Evolutionary conservation across 2,329 filamentous ascomycete genomes (phyloP), one percentile per base, ranked within the genome.

Genomic region (Fusarium temperatum): DNA sequence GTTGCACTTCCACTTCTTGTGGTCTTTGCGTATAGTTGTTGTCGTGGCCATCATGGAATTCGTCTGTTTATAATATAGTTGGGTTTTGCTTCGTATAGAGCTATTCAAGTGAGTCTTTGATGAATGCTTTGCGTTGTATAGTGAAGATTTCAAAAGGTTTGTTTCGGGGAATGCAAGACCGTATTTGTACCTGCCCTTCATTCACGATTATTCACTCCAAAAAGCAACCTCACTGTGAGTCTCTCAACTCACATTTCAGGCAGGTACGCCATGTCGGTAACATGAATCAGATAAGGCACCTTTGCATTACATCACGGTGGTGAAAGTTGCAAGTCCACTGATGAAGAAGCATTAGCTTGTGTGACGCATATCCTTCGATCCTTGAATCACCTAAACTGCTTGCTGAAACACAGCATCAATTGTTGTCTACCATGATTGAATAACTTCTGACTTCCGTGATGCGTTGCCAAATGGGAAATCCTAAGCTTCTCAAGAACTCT

Each of bases 1-100:
- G 12, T 66, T 65, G 13, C 63, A 66, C 15, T 58, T 66, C 63
- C 63, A 66, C 42, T 66, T 66, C 30, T 66, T 66, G 61, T 66
- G 63, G 36, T 66, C 63, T 30, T 60, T 63, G 9, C 60, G 53
- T 9, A 38, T 4, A 0, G n/a, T 35, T 3, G 58, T 56, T 6
- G 53, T 44, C 1, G 32, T 18, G 15, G 53, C 17, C 60, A 63
- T 63, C 2, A 0, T 22, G 14, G 1, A 14, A 12, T 6, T 24
- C 5, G 28, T 20, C 11, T 18, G 14, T 6, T 6, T 41, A 3
- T 38, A 5, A 20, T 1, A 6, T 22, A 1, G 4, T 24, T 24
- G 1, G 12, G 0, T 35, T 24, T 2, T 20, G 6, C 22, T 51
- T 20, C 1, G 12, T 8, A 6, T 11, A 8, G 4, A 5, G 0